These are phyloP conservation scores for Akebia trifoliata DNA, from an alignment of 164 flowering plant genomes.

Conservation along the genomic window DNA sequence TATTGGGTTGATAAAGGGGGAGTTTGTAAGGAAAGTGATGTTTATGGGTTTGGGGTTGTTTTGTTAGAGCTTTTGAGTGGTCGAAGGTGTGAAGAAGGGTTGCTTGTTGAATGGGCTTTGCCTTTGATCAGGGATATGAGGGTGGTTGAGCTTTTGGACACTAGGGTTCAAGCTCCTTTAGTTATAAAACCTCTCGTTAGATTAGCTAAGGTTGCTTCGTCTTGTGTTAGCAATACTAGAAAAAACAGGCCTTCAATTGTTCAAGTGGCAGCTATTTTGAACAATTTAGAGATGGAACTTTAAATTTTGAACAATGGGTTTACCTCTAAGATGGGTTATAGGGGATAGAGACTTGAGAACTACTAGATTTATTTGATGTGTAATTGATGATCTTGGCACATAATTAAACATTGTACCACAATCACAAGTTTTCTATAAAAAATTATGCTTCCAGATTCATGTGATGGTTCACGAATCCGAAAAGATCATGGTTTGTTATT, in stretches of 20 bases:
- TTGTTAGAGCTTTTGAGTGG: constrained; percentile 79
- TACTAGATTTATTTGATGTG: too few species aligned
- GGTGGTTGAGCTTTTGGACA: constrained; percentile 58
- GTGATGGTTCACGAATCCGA: too few species aligned
- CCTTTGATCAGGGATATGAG: constrained; percentile 64
- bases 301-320: constrained; percentile 1
- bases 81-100: constrained; percentile 51
- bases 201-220: constrained; percentile 66
- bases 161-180: constrained; percentile 38
- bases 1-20: constrained; percentile 47
- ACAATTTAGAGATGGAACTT: constrained; percentile 35
- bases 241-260: constrained; percentile 50
- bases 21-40: constrained; percentile 63
- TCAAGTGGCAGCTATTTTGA: constrained; percentile 69
- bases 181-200: constrained; percentile 45
- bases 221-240: constrained; percentile 75
- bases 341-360: not conserved
- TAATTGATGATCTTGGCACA: too few species aligned
- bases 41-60: constrained; percentile 76
- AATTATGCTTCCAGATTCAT: too few species aligned
- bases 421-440: too few species aligned
- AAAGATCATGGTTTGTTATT: too few species aligned
- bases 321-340: not conserved
- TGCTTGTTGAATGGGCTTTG: constrained; percentile 62
- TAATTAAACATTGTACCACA: too few species aligned